A percentile compares a stretch with the other conserved stretches of the same genome.
Evolutionary conservation across 176 grass and related monocot species (phyloP).

Genomic region (Triticum dicoccoides): DNA sequence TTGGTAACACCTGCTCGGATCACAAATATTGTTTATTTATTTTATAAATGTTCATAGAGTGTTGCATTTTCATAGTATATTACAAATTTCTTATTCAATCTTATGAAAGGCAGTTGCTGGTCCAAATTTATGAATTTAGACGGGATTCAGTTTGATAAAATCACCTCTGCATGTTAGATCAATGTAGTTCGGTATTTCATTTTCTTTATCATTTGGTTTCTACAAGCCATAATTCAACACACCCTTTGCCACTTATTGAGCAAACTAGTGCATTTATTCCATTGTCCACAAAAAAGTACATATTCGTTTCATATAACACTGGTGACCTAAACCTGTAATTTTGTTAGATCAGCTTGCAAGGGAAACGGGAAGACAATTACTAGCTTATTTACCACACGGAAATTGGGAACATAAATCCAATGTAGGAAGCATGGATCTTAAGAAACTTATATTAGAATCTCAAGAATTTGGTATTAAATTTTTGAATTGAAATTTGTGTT

Average conservation of each 20-base stretch:
- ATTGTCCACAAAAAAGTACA: not conserved
- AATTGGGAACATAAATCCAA: not conserved
- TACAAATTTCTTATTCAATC: not conserved
- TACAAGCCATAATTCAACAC: not conserved
- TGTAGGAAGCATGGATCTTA: not conserved
- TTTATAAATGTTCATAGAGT: not conserved
- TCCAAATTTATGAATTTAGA: slow-evolving; percentile 15
- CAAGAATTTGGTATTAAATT: not conserved
- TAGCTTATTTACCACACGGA: not conserved
- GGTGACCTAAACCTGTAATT: not conserved
- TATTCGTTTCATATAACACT: not conserved
- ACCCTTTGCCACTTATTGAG: not conserved
- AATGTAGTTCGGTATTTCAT: not conserved
- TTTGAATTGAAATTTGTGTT: not conserved
- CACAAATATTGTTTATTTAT: not conserved
- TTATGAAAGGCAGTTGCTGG: not conserved
- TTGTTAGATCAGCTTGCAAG: not conserved
- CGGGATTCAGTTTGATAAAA: not conserved
- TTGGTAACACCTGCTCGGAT: slow-evolving; percentile 42
- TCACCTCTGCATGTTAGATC: not conserved
- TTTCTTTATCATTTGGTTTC: not conserved
- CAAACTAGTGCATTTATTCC: not conserved
- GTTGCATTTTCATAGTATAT: not conserved
- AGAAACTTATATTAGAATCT: not conserved
- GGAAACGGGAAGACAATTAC: not conserved